Evolutionary conservation across 2,329 filamentous ascomycete genomes (phyloP).

Genomic region (Claviceps sorghi): DNA sequence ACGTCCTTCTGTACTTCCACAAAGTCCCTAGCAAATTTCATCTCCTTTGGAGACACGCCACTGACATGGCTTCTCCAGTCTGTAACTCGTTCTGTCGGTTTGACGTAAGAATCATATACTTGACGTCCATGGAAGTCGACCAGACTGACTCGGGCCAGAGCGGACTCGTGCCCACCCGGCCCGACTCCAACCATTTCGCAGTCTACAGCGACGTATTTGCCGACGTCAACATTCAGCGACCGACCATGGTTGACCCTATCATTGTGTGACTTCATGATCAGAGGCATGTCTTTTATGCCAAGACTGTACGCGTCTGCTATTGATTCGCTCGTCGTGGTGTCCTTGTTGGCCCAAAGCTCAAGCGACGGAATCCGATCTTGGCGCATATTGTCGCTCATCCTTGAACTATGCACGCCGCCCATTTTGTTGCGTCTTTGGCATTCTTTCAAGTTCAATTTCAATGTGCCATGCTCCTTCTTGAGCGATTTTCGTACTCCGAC

Average conservation of each 20-base stretch:
- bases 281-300: slow-evolving; percentile 32
- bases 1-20: slow-evolving; percentile 64
- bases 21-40: slow-evolving; percentile 56
- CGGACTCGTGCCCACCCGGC: slow-evolving; percentile 52
- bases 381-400: slow-evolving; percentile 22
- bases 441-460: slow-evolving; percentile 6
- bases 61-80: slow-evolving; percentile 85
- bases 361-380: slow-evolving; percentile 36
- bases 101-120: slow-evolving; percentile 87
- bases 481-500: slow-evolving; percentile 17
- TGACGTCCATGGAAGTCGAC: slow-evolving; percentile 91
- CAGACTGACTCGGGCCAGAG: slow-evolving; percentile 72
- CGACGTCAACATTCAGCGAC: slow-evolving; percentile 49
- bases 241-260: slow-evolving; percentile 50
- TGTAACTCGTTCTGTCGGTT: slow-evolving; percentile 60
- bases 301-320: slow-evolving; percentile 48
- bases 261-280: slow-evolving; percentile 29
- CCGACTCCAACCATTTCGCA: slow-evolving; percentile 97
- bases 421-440: slow-evolving; percentile 22
- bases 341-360: slow-evolving; percentile 45
- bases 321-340: slow-evolving; percentile 44
- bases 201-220: slow-evolving; percentile 86
- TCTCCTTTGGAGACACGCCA: slow-evolving; percentile 61
- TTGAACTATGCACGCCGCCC: slow-evolving; percentile 42
- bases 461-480: slow-evolving; percentile 2